Evolutionary conservation across 345 rosid genomes (phyloP).

Genomic region (Bruguiera parviflora): DNA sequence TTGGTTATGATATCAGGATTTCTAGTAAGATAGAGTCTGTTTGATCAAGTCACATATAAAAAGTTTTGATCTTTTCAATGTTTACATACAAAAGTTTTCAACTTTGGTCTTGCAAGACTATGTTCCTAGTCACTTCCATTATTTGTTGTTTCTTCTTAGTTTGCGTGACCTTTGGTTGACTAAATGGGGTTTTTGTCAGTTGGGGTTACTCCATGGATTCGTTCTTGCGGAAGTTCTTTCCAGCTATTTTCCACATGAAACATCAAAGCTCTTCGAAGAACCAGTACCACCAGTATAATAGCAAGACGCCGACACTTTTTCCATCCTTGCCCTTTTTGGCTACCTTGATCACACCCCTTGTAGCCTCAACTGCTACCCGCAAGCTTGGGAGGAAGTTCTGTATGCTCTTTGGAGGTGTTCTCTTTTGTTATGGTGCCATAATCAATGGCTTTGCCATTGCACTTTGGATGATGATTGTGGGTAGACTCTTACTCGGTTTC

Average conservation of each 20-base stretch:
- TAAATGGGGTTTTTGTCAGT: slow-evolving; percentile 33
- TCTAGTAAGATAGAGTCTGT: slow-evolving; percentile 46
- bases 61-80: no score
- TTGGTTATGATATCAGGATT: slow-evolving; percentile 93
- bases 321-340: slow-evolving; percentile 90
- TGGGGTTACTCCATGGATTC: slow-evolving; percentile 88
- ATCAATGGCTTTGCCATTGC: no score
- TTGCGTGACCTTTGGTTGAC: not conserved
- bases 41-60: no score
- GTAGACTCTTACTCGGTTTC: no score
- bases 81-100: no score
- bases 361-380: slow-evolving; percentile 73
- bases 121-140: no score
- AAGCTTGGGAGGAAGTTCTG: slow-evolving; percentile 70
- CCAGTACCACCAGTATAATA: slow-evolving; percentile 79
- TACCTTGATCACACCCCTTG: slow-evolving; percentile 68
- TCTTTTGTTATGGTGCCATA: no score
- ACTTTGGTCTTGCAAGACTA: no score
- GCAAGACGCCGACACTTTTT: slow-evolving; percentile 66
- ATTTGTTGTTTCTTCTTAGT: not conserved
- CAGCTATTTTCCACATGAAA: slow-evolving; percentile 55
- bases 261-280: slow-evolving; percentile 37
- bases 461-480: no score
- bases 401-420: no score
- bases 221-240: slow-evolving; percentile 68